Conservation (phyloP, 768 basidiomycete species). For the Lactarius deliciosus region DNA sequence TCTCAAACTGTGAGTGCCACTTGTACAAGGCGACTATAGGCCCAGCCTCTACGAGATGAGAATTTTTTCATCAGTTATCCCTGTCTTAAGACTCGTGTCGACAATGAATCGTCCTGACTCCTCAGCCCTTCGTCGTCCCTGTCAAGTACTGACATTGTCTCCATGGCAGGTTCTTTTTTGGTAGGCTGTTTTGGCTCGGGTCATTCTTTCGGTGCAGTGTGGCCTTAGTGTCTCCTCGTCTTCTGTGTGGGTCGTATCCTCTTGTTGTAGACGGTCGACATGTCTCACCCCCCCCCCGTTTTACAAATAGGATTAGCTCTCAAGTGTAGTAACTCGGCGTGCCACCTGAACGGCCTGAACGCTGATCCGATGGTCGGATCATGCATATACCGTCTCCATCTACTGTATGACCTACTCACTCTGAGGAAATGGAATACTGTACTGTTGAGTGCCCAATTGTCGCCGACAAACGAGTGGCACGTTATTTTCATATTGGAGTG, state of each 20-base stretch:
- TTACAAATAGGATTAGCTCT: not conserved
- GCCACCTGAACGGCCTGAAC: too few relatives aligned
- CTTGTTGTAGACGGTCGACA: not conserved
- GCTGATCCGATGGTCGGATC: not conserved
- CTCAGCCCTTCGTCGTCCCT: not conserved
- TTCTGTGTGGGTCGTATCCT: not conserved
- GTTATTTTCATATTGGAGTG: not conserved
- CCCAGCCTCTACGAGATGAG: conserved; percentile 17
- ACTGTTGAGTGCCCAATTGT: too few relatives aligned
- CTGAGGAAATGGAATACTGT: too few relatives aligned
- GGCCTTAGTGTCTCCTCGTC: not conserved
- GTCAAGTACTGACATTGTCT: conserved; percentile 2
- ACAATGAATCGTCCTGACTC: conserved; percentile 11
- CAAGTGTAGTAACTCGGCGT: not conserved
- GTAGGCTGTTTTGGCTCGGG: not conserved
- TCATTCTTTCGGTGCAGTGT: not conserved
- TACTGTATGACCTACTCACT: not conserved
- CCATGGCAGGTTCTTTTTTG: conserved; percentile 4
- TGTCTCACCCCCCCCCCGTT: not conserved
- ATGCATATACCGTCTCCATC: not conserved
- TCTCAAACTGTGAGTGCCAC: conserved; percentile 8
- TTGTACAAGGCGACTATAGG: not conserved
- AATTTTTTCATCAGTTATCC: conserved; percentile 28
- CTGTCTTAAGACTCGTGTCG: conserved; percentile 29
- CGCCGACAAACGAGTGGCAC: not conserved